Conservation (phyloP, 108 stramenopile genomes). For the Cyclotella choctawhatcheeana region DNA sequence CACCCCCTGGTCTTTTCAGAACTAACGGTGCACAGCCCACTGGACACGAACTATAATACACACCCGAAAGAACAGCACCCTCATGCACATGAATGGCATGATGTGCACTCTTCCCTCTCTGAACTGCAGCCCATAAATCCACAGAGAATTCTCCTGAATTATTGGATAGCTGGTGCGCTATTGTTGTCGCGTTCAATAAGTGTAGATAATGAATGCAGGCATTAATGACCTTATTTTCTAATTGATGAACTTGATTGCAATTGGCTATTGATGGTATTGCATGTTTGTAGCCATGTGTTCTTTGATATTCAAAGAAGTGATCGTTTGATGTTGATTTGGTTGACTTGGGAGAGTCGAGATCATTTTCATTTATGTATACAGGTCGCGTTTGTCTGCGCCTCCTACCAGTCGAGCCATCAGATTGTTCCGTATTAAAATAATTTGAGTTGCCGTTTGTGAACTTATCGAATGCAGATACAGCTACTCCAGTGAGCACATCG, state of each 20-base stretch:
- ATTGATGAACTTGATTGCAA: conserved; percentile 4
- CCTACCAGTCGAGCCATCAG: neutral
- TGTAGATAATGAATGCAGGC: conserved; percentile 19
- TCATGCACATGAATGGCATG: conserved; percentile 37
- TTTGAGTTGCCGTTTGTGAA: neutral
- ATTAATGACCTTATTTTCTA: conserved; percentile 20
- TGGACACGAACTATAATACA: conserved; percentile 32
- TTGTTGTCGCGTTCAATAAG: neutral
- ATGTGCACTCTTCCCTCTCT: conserved; percentile 24
- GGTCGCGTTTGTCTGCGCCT: conserved; percentile 1
- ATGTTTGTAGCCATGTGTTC: conserved; percentile 16
- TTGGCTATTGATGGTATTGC: conserved; percentile 17
- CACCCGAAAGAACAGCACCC: conserved; percentile 28
- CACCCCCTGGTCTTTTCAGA: conserved; percentile 2
- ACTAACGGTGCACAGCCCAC: conserved; percentile 34
- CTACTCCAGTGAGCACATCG: conserved; percentile 15
- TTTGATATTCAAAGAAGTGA: conserved; percentile 36
- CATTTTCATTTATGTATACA: neutral
- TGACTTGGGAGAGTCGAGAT: neutral
- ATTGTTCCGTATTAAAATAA: neutral
- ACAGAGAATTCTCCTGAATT: conserved; percentile 16
- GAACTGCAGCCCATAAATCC: conserved; percentile 38
- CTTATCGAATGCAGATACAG: conserved; percentile 26
- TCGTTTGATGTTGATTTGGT: conserved; percentile 14
- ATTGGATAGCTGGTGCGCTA: conserved; percentile 10